Percentiles rank a stretch among this genome's conserved stretches.
These are phyloP conservation scores for Xerocomellus chrysenteron DNA, from an alignment of 768 basidiomycete genomes.

Conservation along the genomic window DNA sequence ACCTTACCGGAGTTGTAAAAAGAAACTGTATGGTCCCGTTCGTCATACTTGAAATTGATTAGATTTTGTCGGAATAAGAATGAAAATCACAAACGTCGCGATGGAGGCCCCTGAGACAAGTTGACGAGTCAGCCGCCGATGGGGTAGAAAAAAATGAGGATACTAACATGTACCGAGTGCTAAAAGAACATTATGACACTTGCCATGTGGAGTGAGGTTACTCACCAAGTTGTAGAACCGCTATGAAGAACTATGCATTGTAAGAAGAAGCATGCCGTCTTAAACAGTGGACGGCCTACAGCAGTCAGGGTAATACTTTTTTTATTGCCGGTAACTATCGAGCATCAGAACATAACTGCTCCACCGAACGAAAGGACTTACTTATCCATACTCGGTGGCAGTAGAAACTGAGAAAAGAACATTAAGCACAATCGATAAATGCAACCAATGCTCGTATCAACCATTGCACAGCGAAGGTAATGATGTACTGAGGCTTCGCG, in stretches of 20 bases:
- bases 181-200: not conserved
- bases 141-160: not conserved
- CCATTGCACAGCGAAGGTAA: constrained; percentile 13
- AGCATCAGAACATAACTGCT: not conserved
- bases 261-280: not conserved
- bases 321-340: constrained; percentile 1
- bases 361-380: not conserved
- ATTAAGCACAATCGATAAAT: not conserved
- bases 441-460: not conserved
- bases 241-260: not conserved
- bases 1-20: constrained; percentile 5
- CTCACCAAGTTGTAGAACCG: constrained; percentile 4
- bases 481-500: not conserved
- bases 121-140: not conserved
- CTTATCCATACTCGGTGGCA: constrained; percentile 22
- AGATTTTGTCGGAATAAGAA: not conserved
- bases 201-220: not conserved
- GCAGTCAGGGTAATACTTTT: not conserved
- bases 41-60: not conserved
- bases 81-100: not conserved
- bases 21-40: constrained; percentile 2
- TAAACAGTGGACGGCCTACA: not conserved
- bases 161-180: constrained; percentile 11
- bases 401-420: constrained; percentile 8
- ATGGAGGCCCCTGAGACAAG: not conserved